These are phyloP conservation scores for Mortierella sp. DNA, from an alignment of 371 early-diverging fungal genomes.

Conservation along the genomic window DNA sequence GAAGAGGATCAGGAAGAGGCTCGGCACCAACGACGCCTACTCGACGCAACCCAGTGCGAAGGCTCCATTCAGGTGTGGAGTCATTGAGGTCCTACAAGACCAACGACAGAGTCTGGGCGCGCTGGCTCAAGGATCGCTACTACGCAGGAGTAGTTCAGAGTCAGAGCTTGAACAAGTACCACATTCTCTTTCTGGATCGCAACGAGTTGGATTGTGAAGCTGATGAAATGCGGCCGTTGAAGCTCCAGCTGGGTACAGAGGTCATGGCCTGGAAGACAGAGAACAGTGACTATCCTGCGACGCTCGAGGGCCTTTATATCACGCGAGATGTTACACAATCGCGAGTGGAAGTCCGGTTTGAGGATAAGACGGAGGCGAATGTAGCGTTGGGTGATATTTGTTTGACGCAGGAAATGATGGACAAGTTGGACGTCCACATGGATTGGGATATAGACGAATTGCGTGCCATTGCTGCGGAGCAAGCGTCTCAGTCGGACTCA, in stretches of 20 bases:
- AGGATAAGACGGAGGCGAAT: slow-evolving; percentile 28
- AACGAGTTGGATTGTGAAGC: background rate
- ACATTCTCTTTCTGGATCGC: slow-evolving; percentile 38
- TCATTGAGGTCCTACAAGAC: slow-evolving; percentile 24
- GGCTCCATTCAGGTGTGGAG: slow-evolving; percentile 22
- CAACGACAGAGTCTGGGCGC: slow-evolving; percentile 45
- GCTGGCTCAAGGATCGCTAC: slow-evolving; percentile 22
- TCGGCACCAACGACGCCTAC: slow-evolving; percentile 13
- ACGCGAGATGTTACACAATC: slow-evolving; percentile 13
- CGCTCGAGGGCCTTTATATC: slow-evolving; percentile 36
- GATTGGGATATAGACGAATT: slow-evolving; percentile 27
- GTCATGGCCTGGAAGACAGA: slow-evolving; percentile 36
- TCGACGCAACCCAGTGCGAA: slow-evolving; percentile 21
- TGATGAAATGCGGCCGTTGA: slow-evolving; percentile 36
- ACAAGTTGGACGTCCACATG: slow-evolving; percentile 23
- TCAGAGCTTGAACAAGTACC: slow-evolving; percentile 12
- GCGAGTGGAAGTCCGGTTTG: slow-evolving; percentile 41
- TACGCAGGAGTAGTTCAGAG: slow-evolving; percentile 32
- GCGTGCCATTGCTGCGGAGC: background rate
- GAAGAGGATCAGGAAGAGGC: slow-evolving; percentile 11
- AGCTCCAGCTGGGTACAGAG: slow-evolving; percentile 33
- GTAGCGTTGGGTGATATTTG: slow-evolving; percentile 22
- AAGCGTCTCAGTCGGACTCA: background rate
- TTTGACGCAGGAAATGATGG: slow-evolving; percentile 34
- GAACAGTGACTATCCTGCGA: slow-evolving; percentile 10